phyloP scores from a whole-genome alignment of 371 early-diverging fungal species.

The Basidiobolus meristosporus region DNA sequence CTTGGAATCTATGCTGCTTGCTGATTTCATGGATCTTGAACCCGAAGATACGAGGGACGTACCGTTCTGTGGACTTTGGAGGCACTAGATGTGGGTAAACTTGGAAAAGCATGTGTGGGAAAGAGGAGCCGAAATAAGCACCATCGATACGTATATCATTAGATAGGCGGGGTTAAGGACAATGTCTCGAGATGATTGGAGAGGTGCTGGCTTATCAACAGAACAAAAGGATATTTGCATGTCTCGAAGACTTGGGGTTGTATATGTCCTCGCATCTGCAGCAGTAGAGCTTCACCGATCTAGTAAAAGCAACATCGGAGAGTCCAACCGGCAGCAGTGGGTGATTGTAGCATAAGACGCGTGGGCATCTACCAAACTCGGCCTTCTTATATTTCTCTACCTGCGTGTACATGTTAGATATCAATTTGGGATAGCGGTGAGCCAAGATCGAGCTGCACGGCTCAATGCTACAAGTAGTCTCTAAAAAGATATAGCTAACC shows the following conservation, averaged over 20 bases:
- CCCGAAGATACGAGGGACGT: slow-evolving; percentile 91
- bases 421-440: neutral
- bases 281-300: slow-evolving; percentile 83
- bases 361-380: slow-evolving; percentile 91
- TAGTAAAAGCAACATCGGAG: slow-evolving; percentile 61
- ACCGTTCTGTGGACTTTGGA: slow-evolving; percentile 34
- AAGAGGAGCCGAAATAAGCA: slow-evolving; percentile 93
- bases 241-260: slow-evolving; percentile 64
- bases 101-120: slow-evolving; percentile 91
- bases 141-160: too few relatives aligned
- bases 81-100: slow-evolving; percentile 77
- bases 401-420: slow-evolving; percentile 9
- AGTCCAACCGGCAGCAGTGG: slow-evolving; percentile 79
- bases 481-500: slow-evolving; percentile 17
- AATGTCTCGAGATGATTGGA: neutral
- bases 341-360: slow-evolving; percentile 72
- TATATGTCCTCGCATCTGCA: slow-evolving; percentile 89
- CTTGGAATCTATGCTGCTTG: neutral
- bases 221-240: slow-evolving; percentile 66
- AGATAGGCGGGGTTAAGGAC: neutral
- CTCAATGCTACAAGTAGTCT: neutral
- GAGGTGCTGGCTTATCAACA: slow-evolving; percentile 20
- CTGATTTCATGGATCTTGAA: slow-evolving; percentile 56
- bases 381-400: slow-evolving; percentile 69
- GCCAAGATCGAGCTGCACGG: neutral